These are phyloP conservation scores for Pyronema domesticum DNA, from an alignment of 495 filamentous ascomycete species.

Conservation along the genomic window DNA sequence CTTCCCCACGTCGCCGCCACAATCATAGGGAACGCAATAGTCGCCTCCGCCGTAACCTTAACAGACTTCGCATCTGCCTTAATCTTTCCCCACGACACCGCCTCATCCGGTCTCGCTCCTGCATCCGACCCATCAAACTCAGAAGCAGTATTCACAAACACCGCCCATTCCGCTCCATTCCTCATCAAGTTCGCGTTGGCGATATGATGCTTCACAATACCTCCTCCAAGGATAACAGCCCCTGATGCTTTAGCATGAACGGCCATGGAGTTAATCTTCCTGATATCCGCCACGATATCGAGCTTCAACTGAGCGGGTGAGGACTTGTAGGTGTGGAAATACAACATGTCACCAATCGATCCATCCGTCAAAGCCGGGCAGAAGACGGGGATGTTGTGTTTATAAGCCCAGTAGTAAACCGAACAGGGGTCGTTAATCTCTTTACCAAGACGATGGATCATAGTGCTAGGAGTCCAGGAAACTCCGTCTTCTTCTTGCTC, in stretches of 20 bases:
- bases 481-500: constrained; percentile 71
- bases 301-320: constrained; percentile 60
- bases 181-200: constrained; percentile 93
- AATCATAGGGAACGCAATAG: constrained; percentile 79
- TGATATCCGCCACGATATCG: constrained; percentile 79
- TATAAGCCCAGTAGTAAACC: constrained; percentile 86
- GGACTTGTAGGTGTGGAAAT: constrained; percentile 83
- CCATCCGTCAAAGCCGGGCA: constrained; percentile 92
- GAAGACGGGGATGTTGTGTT: constrained; percentile 89
- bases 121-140: constrained; percentile 97
- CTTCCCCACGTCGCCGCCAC: constrained; percentile 75
- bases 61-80: constrained; percentile 68
- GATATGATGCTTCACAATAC: constrained; percentile 91
- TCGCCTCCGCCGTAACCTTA: constrained; percentile 89
- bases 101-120: constrained; percentile 86
- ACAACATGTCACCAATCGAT: constrained; percentile 88
- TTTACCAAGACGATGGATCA: constrained; percentile 69
- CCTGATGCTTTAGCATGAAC: constrained; percentile 67
- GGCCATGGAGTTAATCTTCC: constrained; percentile 74
- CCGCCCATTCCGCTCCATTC: constrained; percentile 87
- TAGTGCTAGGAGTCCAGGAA: constrained; percentile 76
- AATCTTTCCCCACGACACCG: constrained; percentile 97
- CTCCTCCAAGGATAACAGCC: constrained; percentile 88
- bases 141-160: constrained; percentile 89
- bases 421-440: constrained; percentile 82